Base-by-base conservation (phyloP, 306 rosid species). In the Malus domestica region DNA sequence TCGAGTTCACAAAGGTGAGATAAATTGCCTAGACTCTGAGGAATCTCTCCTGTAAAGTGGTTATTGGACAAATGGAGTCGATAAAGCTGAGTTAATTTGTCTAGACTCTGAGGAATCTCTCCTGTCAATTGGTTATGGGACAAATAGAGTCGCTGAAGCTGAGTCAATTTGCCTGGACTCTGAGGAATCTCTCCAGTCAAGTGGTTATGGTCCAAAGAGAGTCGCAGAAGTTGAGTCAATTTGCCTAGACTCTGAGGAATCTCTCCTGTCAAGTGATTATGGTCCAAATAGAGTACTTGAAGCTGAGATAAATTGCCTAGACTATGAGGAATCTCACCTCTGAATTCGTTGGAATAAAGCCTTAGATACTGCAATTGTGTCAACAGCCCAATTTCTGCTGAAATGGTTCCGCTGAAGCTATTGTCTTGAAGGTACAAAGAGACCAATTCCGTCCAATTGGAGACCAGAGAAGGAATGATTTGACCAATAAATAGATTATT, bases 401-500 rank as follows among this genome's bases (percentile, higher is more conserved):
- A 52, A 40, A 40, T 3, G 4, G 40, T 67, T 18, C 32, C 32
- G 2, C 3, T 40, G 54, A 67, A 3, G 0, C 1, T 40, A n/a
- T 67, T 67, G 3, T 12, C 0, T 11, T 67, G 32, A 25, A 67
- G 33, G 4, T 32, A 3, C 73, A 90, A 73, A 4, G 89, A 87
- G 58, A 1, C 71, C 81, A 30, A 87, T 69, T 80, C 25, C 0
- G 85, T 84, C 89, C 96, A 91, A n/a, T 83, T 87, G 78, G 88
- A 80, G 66, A 87, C n/a, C 74, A 89, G 22, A 12, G 61, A 70
- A 40, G 82, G 74, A 8, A 86, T 80, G 51, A 89, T 68, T 10
- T 82, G 44, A 30, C 96, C 92, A 10, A 87, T 74, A 27, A 27
- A 27, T 27, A 27, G 29, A 27, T 27, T 27, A 27, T 0, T 0